Base-by-base conservation (phyloP, 1,284 basidiomycete genomes). In the Pseudozyma hubeiensis region DNA sequence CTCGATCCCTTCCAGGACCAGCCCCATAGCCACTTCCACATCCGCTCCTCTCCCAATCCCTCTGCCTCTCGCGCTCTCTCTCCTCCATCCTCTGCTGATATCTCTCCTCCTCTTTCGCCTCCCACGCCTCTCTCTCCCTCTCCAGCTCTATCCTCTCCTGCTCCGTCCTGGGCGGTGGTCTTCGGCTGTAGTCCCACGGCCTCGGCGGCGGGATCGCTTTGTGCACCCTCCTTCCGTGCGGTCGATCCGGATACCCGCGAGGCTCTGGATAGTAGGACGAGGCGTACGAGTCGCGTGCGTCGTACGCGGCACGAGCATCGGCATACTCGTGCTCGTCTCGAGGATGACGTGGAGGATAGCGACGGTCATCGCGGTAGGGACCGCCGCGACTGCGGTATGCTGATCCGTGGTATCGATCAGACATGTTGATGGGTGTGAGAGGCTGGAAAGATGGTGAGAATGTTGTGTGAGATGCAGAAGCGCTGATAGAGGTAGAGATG, bases 111-210 rank as follows among this genome's bases (percentile, higher is more conserved):
- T 72, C 69, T 30, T 61, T 64, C 4, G 60, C 60, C 53, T 72
- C 69, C 69, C 69, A 72, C 17, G 56, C 57, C 40, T 63, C 57
- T 11, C 69, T 47, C 45, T 72, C 69, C 4, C 62, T 29, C 41
- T 72, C 69, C 14, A 72, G 53, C 40, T 53, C 64, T 9, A 50
- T 43, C n/a, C 56, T 35, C 41, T 66, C 69, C 50, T 66, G 55
- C 29, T 72, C 69, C 16, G 14, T 66, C 4, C 69, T 54, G 5
- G 69, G 69, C 40, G 46, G n/a, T 10, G 69, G 64, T 40, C 69
- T 58, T 2, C 69, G 55, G n/a, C 50, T 57, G 35, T 72, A 72
- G 53, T 66, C 60, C 69, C 69, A 72, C 37, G 68, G 68, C 19
- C 68, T 30, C 7, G 68, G 68, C 9, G 66, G 66, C 17, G 66